Evolutionary conservation across 2,329 filamentous ascomycete species (phyloP), one percentile per base, ranked within the genome.

Genomic region (Endoconidiophora polonica): DNA sequence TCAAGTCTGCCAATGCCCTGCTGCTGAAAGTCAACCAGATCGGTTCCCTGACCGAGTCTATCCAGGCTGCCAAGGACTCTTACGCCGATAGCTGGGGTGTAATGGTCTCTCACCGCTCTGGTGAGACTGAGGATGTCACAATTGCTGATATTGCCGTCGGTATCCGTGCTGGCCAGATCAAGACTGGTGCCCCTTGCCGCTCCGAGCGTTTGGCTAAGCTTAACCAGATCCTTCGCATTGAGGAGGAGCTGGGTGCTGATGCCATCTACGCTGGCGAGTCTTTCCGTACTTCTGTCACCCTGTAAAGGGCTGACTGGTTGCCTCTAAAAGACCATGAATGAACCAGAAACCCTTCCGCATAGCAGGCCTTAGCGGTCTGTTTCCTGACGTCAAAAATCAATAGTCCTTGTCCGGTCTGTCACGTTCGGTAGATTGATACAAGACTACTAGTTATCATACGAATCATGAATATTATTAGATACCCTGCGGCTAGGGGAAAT

Each of bases 21-120:
- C 79, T 98, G 56, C 86, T 98, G 66, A 98, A 98, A 83, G 88
- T 98, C 70, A 98, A 98, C 84, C 91, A 98, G 78, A 98, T 98
- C 62, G 91, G 91, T 72, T 95, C 91, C 59, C 81, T 98, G 63
- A 93, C 86, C 60, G 91, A 98, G 77, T 94, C 91, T 54, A 95
- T 96, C 72, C 88, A 96, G 76, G 91, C 91, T 51, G 90, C 91
- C 68, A 95, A 96, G 79, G 91, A 96, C 73, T 93, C 90, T 47
- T 96, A 91, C 67, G 84, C 83, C 59, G 90, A 86, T 61, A 81
- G 79, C 67, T 98, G 91, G 91, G 90, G 90, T 67, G 88, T 98
- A 74, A 96, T 98, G 91, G 91, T 98, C 57, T 96, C 91, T 58
- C 91, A 98, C 78, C 83, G 91, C 62, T 98, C 91, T 56, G 91